These are phyloP conservation scores for Dothidotthia symphoricarpi DNA, from an alignment of 2,329 filamentous ascomycete genomes.

Conservation along the genomic window DNA sequence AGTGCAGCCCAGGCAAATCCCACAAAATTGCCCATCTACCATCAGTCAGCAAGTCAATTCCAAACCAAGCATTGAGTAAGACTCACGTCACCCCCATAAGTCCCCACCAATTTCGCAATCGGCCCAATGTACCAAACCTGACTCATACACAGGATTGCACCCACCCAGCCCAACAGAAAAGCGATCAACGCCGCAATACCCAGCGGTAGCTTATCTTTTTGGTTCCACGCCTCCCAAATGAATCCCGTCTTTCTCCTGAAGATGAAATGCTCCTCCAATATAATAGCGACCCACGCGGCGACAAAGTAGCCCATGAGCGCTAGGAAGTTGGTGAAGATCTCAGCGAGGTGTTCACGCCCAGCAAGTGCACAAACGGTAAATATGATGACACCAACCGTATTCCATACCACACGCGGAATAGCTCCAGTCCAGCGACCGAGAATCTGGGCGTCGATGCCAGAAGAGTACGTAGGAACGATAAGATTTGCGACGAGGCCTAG, in stretches of 20 bases:
- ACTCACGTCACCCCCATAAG: constrained; percentile 58
- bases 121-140: constrained; percentile 70
- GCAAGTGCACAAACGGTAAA: constrained; percentile 64
- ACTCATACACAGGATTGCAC: constrained; percentile 65
- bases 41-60: constrained; percentile 2
- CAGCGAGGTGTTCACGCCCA: constrained; percentile 59
- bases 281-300: constrained; percentile 62
- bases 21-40: constrained; percentile 58
- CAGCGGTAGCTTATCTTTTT: constrained; percentile 57
- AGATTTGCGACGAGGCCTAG: constrained; percentile 66
- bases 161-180: constrained; percentile 65
- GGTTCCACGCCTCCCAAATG: constrained; percentile 63
- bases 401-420: constrained; percentile 65
- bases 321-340: constrained; percentile 68
- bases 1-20: constrained; percentile 60
- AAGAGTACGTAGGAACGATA: constrained; percentile 61
- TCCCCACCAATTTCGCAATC: constrained; percentile 57
- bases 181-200: constrained; percentile 61
- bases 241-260: constrained; percentile 56
- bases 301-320: constrained; percentile 72
- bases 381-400: constrained; percentile 60
- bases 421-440: constrained; percentile 58
- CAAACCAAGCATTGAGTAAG: background rate
- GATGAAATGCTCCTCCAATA: constrained; percentile 61
- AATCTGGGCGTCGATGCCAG: constrained; percentile 67